Evolutionary conservation across 345 rosid species (phyloP).

Genomic region (Turritis glabra): DNA sequence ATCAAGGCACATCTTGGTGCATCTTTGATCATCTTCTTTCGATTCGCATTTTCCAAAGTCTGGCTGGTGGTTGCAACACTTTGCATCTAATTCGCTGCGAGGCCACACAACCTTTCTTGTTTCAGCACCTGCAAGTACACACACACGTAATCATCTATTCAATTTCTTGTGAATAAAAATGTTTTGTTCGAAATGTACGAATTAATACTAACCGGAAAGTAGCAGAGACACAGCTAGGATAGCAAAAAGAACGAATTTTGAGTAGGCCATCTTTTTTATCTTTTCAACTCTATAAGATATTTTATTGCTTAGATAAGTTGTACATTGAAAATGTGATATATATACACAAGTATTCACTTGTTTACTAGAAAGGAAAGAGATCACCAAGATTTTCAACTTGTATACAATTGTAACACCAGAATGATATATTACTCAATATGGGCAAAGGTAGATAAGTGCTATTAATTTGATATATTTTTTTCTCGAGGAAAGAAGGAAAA

Average conservation of each 20-base stretch:
- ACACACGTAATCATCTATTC: background rate
- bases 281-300: background rate
- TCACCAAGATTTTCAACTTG: background rate
- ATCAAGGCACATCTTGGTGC: background rate
- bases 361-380: background rate
- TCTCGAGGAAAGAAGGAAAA: background rate
- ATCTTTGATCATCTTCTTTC: background rate
- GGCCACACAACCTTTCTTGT: background rate
- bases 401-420: background rate
- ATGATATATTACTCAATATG: background rate
- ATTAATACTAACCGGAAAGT: constrained; percentile 23
- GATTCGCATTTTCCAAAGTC: constrained; percentile 15
- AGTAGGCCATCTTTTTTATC: background rate
- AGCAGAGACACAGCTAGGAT: constrained; percentile 23
- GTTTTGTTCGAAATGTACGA: no score
- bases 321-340: background rate
- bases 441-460: background rate
- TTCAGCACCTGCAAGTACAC: constrained; percentile 20
- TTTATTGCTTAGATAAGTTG: background rate
- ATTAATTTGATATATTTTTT: background rate
- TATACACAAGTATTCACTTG: constrained; percentile 7
- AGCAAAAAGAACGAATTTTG: constrained; percentile 23
- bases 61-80: background rate
- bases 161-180: background rate
- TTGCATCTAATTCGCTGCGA: background rate